These are phyloP conservation scores for Boletus insuetus DNA, from an alignment of 768 basidiomycete species.

Conservation along the genomic window DNA sequence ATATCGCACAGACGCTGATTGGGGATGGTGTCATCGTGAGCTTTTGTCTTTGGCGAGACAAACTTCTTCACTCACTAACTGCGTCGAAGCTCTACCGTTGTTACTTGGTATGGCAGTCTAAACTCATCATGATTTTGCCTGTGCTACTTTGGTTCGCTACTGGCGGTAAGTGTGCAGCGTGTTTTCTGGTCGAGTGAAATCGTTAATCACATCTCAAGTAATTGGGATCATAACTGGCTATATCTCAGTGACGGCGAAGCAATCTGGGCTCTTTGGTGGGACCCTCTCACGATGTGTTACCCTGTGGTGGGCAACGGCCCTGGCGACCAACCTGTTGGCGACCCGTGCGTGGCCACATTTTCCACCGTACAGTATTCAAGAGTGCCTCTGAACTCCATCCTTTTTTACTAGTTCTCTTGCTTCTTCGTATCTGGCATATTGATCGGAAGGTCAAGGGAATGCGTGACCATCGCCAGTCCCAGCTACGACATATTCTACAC, in stretches of 20 bases:
- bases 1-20: slow-evolving; percentile 17
- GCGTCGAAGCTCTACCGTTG: neutral
- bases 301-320: neutral
- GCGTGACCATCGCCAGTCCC: neutral
- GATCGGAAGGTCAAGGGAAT: neutral
- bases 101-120: neutral
- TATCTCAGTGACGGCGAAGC: neutral
- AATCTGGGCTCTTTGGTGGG: neutral
- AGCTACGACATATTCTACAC: neutral
- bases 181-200: neutral
- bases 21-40: slow-evolving; percentile 26
- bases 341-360: neutral
- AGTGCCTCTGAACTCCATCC: neutral
- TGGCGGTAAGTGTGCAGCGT: neutral
- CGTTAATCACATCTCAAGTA: neutral
- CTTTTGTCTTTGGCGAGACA: neutral
- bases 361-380: neutral
- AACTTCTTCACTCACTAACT: neutral
- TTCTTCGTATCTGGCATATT: neutral
- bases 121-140: neutral
- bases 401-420: neutral
- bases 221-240: neutral
- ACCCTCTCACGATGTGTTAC: neutral
- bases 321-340: neutral
- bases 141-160: neutral